Conservation (phyloP, 192 early-diverging fungal species). For the Coemansia sp. region DNA sequence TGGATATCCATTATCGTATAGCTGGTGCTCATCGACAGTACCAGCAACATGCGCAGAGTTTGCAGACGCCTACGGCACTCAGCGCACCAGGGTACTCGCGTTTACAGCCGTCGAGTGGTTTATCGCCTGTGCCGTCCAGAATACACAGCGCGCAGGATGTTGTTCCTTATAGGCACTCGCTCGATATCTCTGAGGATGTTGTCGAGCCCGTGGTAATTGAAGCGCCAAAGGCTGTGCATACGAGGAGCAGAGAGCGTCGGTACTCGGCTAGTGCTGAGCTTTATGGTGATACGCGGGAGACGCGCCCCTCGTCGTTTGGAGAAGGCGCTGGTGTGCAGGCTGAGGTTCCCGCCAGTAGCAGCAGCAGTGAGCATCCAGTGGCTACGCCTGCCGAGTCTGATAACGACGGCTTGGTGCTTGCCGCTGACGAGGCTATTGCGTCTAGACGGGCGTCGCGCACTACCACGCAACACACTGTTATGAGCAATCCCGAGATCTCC, state of each 20-base stretch:
- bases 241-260: constrained; percentile 4
- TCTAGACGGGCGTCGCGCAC: constrained; percentile 24
- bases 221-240: neutral
- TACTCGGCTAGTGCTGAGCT: constrained; percentile 9
- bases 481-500: constrained; percentile 28
- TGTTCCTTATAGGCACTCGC: neutral
- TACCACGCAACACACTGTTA: constrained; percentile 15
- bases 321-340: neutral
- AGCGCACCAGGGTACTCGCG: constrained; percentile 30
- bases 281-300: constrained; percentile 4
- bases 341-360: neutral
- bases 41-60: constrained; percentile 34
- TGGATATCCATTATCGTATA: constrained; percentile 53
- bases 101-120: constrained; percentile 4
- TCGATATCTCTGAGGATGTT: neutral
- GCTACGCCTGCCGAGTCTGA: constrained; percentile 1
- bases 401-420: constrained; percentile 30
- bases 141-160: constrained; percentile 39
- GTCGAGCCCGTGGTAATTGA: neutral
- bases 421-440: constrained; percentile 27
- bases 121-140: neutral
- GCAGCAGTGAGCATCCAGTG: neutral
- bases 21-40: constrained; percentile 24
- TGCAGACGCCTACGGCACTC: constrained; percentile 29
- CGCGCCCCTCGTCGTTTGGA: neutral